Evolutionary conservation across 345 rosid genomes (phyloP).

Genomic region (Salix koriyanagi): DNA sequence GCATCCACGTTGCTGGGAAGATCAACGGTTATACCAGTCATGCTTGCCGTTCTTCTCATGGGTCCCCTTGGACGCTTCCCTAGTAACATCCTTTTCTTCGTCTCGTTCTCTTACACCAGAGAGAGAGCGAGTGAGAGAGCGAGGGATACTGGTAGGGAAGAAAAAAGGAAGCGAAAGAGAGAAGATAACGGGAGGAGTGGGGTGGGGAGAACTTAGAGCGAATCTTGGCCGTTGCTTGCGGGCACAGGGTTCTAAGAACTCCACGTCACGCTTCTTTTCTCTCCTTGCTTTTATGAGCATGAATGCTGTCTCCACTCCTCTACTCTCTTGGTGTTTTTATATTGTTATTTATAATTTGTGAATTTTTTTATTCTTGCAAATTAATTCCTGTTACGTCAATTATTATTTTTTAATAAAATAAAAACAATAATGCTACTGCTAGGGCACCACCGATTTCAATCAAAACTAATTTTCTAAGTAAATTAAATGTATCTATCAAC

Average conservation of each 20-base stretch:
- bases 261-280: constrained; percentile 33
- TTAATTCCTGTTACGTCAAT: neutral
- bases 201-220: constrained; percentile 15
- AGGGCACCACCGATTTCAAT: neutral
- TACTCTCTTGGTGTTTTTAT: neutral
- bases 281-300: neutral
- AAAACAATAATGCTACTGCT: neutral
- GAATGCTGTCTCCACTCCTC: neutral
- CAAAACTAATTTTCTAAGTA: neutral
- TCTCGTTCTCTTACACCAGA: constrained; percentile 6
- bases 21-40: constrained; percentile 52
- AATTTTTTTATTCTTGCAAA: neutral
- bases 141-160: constrained; percentile 2
- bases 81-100: constrained; percentile 39
- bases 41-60: constrained; percentile 70
- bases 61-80: constrained; percentile 66
- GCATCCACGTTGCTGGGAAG: constrained; percentile 19
- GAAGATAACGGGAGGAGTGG: constrained; percentile 7
- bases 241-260: constrained; percentile 29
- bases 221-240: constrained; percentile 57
- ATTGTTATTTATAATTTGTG: neutral
- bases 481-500: neutral
- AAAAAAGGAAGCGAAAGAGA: neutral
- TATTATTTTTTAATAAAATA: neutral
- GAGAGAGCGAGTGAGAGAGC: constrained; percentile 13